Conservation (phyloP, 306 rosid genomes). For the Cicer cuneatum region DNA sequence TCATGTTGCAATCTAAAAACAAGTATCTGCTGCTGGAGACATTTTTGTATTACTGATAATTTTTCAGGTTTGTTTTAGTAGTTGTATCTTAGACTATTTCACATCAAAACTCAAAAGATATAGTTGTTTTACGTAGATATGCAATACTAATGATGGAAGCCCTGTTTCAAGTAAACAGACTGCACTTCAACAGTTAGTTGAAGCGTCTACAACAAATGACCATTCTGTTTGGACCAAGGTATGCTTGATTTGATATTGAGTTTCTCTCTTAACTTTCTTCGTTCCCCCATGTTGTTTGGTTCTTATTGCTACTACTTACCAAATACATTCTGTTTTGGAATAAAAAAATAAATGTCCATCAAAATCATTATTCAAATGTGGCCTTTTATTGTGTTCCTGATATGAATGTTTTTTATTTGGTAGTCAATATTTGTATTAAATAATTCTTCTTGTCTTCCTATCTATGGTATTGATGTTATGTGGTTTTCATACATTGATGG, state of each 20-base stretch:
- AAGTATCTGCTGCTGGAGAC: conserved; percentile 28
- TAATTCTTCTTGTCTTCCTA: conserved; percentile 22
- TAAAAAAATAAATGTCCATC: not conserved
- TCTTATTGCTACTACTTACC: not conserved
- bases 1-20: conserved; percentile 16
- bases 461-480: not conserved
- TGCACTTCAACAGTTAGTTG: conserved; percentile 88
- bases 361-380: not conserved
- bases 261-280: conserved; percentile 1
- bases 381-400: conserved; percentile 4
- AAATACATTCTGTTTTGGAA: conserved; percentile 22
- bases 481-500: not conserved
- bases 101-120: conserved; percentile 20
- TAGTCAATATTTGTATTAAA: conserved; percentile 14
- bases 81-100: conserved; percentile 13
- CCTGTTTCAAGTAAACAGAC: conserved; percentile 68
- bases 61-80: conserved; percentile 33
- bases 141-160: conserved; percentile 72
- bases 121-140: conserved; percentile 57
- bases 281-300: conserved; percentile 23
- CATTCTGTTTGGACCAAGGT: conserved; percentile 92
- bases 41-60: conserved; percentile 29
- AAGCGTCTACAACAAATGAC: conserved; percentile 78
- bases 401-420: conserved; percentile 1
- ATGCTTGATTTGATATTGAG: conserved; percentile 44